These are phyloP conservation scores for Didymella keratinophila DNA, from an alignment of 2,329 filamentous ascomycete genomes.

Conservation along the genomic window DNA sequence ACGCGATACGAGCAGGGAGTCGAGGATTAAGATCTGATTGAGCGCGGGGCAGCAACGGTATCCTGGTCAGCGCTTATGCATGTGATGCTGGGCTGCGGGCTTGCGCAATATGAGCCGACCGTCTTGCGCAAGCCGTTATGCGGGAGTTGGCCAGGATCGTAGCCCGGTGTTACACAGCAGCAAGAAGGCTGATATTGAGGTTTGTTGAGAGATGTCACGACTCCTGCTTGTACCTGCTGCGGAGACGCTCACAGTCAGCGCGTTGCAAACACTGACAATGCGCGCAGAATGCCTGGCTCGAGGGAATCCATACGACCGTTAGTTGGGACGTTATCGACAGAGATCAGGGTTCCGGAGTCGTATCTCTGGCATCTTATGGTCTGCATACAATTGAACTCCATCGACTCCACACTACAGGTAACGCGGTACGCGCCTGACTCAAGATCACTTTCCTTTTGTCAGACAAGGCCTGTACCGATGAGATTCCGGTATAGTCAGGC, in stretches of 20 bases:
- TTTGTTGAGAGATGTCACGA: conserved; percentile 17
- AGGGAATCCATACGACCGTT: conserved; percentile 5
- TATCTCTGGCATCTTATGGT: background rate
- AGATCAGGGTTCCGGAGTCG: background rate
- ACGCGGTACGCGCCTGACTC: background rate
- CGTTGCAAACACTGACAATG: background rate
- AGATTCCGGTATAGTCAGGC: conserved; percentile 1
- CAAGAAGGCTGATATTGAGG: conserved; percentile 1
- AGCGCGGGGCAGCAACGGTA: conserved; percentile 17
- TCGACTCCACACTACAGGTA: background rate
- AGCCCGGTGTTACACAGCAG: conserved; percentile 33
- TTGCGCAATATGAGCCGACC: conserved; percentile 23
- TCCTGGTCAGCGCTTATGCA: conserved; percentile 40
- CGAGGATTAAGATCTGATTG: conserved; percentile 17
- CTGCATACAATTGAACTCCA: background rate
- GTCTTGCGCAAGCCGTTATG: conserved; percentile 15
- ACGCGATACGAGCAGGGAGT: conserved; percentile 5
- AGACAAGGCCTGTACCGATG: background rate
- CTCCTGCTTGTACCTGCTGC: conserved; percentile 3
- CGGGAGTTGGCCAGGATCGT: conserved; percentile 19
- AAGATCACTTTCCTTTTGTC: background rate
- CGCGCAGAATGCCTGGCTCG: conserved; percentile 1
- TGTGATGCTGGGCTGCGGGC: conserved; percentile 32
- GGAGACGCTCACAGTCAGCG: background rate
- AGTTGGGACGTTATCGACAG: background rate